Conservation (phyloP, 2,329 filamentous ascomycete genomes). For the Claviceps fusiformis region DNA sequence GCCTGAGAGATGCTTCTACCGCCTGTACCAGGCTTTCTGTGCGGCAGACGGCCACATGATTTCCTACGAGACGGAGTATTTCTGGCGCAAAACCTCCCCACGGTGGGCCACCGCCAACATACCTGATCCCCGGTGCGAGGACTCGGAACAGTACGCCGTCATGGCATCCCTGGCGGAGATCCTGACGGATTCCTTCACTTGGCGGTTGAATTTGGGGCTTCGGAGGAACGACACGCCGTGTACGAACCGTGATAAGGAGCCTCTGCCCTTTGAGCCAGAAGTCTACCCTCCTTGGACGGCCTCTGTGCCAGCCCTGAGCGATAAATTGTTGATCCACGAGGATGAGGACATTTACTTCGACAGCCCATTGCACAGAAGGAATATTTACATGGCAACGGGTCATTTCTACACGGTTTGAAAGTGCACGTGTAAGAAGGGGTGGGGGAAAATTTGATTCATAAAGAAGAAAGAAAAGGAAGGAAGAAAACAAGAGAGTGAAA, state of each 20-base stretch:
- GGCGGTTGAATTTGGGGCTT: conserved; percentile 12
- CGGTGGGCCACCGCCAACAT: conserved; percentile 10
- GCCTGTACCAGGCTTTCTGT: conserved; percentile 16
- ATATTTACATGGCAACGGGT: conserved; percentile 6
- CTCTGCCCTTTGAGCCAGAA: conserved; percentile 3
- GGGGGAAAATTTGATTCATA: too few relatives aligned
- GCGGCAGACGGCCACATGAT: conserved; percentile 12
- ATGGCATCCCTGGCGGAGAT: conserved; percentile 13
- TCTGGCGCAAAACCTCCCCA: conserved; percentile 11
- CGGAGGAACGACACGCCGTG: conserved; percentile 5
- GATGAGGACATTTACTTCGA: conserved; percentile 2
- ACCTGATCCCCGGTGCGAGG: conserved; percentile 9
- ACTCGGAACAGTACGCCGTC: conserved; percentile 13
- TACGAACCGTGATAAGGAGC: conserved; percentile 1
- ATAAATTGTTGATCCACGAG: conserved; percentile 3
- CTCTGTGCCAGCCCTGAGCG: conserved; percentile 1
- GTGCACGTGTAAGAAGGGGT: background rate
- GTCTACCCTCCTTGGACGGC: conserved; percentile 3
- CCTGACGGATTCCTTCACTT: conserved; percentile 12
- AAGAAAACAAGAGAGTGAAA: background rate
- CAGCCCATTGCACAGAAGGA: conserved; percentile 7
- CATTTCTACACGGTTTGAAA: conserved; percentile 9
- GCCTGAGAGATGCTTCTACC: conserved; percentile 14
- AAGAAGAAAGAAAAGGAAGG: background rate
- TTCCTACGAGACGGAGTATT: conserved; percentile 15